These are phyloP conservation scores for Pythium rishiriense DNA, from an alignment of 352 stramenopile genomes.

Conservation along the genomic window DNA sequence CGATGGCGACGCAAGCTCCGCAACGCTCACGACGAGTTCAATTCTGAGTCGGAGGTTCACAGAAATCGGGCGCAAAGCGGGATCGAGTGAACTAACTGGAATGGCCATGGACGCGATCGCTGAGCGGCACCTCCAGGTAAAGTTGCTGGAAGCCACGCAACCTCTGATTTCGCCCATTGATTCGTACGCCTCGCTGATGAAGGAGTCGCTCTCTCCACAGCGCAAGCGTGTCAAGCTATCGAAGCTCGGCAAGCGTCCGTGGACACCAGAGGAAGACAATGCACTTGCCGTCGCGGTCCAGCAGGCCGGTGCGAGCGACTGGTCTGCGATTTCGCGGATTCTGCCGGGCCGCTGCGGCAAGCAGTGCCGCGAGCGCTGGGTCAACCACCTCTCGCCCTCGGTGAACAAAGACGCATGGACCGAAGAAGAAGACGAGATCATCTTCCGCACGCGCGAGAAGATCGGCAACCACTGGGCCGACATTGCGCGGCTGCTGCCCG, in stretches of 20 bases:
- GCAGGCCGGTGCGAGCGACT: conserved; percentile 72
- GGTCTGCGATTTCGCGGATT: conserved; percentile 92
- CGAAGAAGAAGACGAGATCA: conserved; percentile 89
- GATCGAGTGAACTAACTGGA: not conserved
- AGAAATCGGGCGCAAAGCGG: conserved; percentile 12
- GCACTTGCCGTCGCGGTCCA: conserved; percentile 53
- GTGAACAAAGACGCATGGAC: conserved; percentile 95
- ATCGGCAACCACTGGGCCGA: conserved; percentile 97
- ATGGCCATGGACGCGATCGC: conserved; percentile 8
- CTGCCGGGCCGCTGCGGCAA: conserved; percentile 94
- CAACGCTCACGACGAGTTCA: conserved; percentile 1
- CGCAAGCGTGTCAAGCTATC: conserved; percentile 62
- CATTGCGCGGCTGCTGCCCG: conserved; percentile 94
- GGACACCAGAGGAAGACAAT: conserved; percentile 64
- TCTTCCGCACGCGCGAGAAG: conserved; percentile 69
- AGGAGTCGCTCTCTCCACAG: conserved; percentile 57
- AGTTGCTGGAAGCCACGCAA: conserved; percentile 29
- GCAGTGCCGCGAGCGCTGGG: conserved; percentile 96
- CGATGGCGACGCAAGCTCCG: not conserved
- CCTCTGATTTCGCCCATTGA: conserved; percentile 37
- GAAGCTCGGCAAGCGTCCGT: conserved; percentile 70
- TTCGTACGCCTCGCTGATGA: conserved; percentile 30
- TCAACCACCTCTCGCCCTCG: conserved; percentile 95
- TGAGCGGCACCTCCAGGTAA: conserved; percentile 36
- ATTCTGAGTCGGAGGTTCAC: conserved; percentile 29